Conservation (phyloP, 202 grass and related monocot species). For the Musa balbisiana region DNA sequence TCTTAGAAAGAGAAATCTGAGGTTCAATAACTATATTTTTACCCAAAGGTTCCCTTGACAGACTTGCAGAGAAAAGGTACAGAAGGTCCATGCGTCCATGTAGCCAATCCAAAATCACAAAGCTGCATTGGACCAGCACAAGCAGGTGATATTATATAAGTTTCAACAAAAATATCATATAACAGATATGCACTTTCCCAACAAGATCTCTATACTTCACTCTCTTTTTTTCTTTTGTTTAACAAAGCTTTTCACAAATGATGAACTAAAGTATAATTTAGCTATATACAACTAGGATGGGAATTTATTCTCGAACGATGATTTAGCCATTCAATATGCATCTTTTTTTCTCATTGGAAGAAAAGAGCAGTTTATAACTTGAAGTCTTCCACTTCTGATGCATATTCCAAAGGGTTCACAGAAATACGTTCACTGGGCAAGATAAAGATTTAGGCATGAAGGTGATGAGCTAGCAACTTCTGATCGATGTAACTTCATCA, state of each 20-base stretch:
- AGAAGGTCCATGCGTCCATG: slow-evolving; percentile 42
- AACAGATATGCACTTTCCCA: not conserved
- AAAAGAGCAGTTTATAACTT: not conserved
- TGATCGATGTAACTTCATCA: not conserved
- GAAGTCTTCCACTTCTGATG: not conserved
- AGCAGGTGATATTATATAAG: slow-evolving; percentile 13
- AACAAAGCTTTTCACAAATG: too few species aligned
- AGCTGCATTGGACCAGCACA: slow-evolving; percentile 24
- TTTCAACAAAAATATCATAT: not conserved
- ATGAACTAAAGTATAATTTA: too few species aligned
- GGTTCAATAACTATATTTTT: slow-evolving; percentile 8
- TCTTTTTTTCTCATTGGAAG: not conserved
- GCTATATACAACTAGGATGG: too few species aligned
- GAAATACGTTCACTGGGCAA: not conserved
- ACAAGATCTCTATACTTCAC: not conserved
- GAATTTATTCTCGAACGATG: too few species aligned
- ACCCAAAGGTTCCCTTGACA: slow-evolving; percentile 52
- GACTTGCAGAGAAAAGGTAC: slow-evolving; percentile 47
- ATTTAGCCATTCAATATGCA: not conserved
- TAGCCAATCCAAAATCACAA: slow-evolving; percentile 50
- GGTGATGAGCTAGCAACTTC: not conserved
- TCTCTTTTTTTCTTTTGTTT: not conserved
- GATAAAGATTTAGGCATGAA: not conserved
- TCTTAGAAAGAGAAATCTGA: not conserved
- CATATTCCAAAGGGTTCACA: not conserved